These are phyloP conservation scores for Fomitiporia mediterranea DNA, from an alignment of 1,284 basidiomycete genomes.

Conservation along the genomic window DNA sequence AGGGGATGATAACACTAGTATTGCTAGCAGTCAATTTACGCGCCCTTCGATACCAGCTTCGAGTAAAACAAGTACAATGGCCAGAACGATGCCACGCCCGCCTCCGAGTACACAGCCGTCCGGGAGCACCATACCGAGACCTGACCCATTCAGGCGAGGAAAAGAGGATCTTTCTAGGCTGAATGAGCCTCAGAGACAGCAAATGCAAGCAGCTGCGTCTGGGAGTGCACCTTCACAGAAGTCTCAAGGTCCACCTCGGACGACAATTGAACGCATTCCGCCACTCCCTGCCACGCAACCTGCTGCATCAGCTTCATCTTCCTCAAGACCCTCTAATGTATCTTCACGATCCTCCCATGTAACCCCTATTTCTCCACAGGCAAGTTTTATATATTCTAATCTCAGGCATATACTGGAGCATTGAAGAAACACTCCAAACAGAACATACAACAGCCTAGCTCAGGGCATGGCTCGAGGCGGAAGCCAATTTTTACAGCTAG, in stretches of 20 bases:
- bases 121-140: too few relatives aligned
- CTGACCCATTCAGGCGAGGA: neutral
- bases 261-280: neutral
- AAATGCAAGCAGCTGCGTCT: neutral
- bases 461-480: too few relatives aligned
- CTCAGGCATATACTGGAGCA: too few relatives aligned
- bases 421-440: too few relatives aligned
- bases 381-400: too few relatives aligned
- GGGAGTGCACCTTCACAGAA: neutral
- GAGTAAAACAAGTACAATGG: neutral
- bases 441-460: too few relatives aligned
- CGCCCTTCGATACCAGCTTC: neutral
- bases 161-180: neutral
- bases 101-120: constrained; percentile 1
- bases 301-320: neutral
- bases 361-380: too few relatives aligned
- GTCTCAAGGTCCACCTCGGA: neutral
- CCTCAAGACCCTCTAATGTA: too few relatives aligned
- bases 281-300: neutral
- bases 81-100: neutral
- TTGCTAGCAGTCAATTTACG: neutral
- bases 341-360: too few relatives aligned
- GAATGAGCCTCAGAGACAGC: neutral
- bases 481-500: too few relatives aligned
- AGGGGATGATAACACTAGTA: neutral